Evolutionary conservation across 2,329 filamentous ascomycete genomes (phyloP), one percentile per base, ranked within the genome.

Genomic region (Chlorencoelia australis): DNA sequence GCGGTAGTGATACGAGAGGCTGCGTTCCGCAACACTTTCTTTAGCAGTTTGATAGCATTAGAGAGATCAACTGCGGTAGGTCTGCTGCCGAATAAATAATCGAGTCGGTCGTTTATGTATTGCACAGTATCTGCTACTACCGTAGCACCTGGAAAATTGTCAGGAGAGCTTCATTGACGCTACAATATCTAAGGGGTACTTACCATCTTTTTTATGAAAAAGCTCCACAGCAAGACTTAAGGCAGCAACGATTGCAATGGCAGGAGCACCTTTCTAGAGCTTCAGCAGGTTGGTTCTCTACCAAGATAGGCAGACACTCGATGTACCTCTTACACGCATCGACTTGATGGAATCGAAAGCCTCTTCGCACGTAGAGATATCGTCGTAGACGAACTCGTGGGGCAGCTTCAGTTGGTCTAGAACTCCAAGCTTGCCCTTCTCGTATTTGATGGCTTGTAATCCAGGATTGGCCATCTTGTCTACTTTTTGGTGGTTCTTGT

Each of bases 171-270:
- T 20, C 5, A 7, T 18, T n/a, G 10, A 20, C 30, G 14, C n/a
- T 21, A 30, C 9, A 20, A 28, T 18, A 20, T 11, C 4, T 7
- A 9, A 6, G 14, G 22, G 21, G 10, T 20, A 30, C 62, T 41
- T 52, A 64, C 64, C 55, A 49, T 62, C 65, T 31, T 54, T 59
- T 41, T 70, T 69, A 6, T 73, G 71, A 33, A 76, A 66, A 7
- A 96, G 63, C 59, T 96, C 89, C 7, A 94, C 84, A 1, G 87
- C 88, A 22, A 95, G 73, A 2, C 84, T 80, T 21, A 98, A 72
- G 14, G 83, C 84, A 15, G 91, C 91, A n/a, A 98, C 91, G 46
- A 98, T 96, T 29, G 91, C 91, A 58, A 98, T 98, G 30, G 91
- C 91, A 1, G 91, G 91, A 4, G 91, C 91, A 26, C 85, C 82